phyloP scores from a whole-genome alignment of 768 basidiomycete species.

The Termitomyces sp. region DNA sequence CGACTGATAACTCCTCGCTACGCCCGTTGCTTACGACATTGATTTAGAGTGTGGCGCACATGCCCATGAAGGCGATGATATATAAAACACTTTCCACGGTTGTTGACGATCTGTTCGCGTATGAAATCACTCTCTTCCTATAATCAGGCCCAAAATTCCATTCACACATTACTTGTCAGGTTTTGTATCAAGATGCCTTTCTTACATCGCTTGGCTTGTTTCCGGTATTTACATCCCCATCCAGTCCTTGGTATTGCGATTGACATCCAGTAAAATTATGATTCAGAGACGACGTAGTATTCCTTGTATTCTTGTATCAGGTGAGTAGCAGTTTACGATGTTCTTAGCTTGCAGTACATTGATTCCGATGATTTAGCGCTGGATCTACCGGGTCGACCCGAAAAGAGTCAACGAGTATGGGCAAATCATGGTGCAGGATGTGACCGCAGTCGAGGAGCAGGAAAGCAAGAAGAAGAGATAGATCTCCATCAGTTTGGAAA shows the following conservation, averaged over 20 bases:
- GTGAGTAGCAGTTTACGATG: constrained; percentile 32
- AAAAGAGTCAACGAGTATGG: constrained; percentile 96
- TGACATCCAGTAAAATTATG: constrained; percentile 15
- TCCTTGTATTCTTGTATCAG: constrained; percentile 91
- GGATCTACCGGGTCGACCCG: constrained; percentile 96
- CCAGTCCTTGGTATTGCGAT: constrained; percentile 15
- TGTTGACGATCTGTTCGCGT: constrained; percentile 92
- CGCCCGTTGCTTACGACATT: constrained; percentile 1
- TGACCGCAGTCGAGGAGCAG: constrained; percentile 35
- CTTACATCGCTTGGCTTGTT: constrained; percentile 85
- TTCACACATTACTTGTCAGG: constrained; percentile 30
- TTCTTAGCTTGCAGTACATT: constrained; percentile 6
- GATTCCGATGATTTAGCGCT: constrained; percentile 52
- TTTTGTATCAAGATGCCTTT: constrained; percentile 98
- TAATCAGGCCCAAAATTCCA: constrained; percentile 4
- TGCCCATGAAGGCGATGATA: constrained; percentile 98
- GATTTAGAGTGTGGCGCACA: constrained; percentile 84
- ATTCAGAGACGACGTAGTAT: constrained; percentile 79
- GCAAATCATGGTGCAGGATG: constrained; percentile 61
- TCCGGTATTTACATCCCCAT: constrained; percentile 38
- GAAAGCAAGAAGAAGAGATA: constrained; percentile 58
- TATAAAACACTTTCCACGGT: constrained; percentile 90
- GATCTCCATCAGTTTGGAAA: background rate
- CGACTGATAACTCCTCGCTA: constrained; percentile 20
- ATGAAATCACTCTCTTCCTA: constrained; percentile 23